Evolutionary conservation across 1,284 basidiomycete species (phyloP), one percentile per base, ranked within the genome.

Genomic region (Moesziomyces antarcticus): DNA sequence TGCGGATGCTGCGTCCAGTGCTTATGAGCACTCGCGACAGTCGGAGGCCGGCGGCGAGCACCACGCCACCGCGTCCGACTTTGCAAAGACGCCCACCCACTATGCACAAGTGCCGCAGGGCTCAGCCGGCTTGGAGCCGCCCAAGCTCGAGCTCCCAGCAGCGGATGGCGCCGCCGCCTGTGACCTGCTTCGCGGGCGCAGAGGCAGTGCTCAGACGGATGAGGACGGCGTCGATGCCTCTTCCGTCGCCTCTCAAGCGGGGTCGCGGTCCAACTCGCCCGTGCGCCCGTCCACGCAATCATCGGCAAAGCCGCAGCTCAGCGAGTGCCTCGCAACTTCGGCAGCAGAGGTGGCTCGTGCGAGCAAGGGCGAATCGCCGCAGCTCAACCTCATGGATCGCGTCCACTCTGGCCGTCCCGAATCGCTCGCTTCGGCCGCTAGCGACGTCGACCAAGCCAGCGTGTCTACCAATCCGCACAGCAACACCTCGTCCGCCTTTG

Each of bases 231-330:
- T 79, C 11, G 56, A 74, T 61, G 58, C 73, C 47, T 77, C 79
- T 42, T 77, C 79, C 35, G 66, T 81, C 50, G 72, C 71, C 11
- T 83, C 82, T 16, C 82, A 83, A 50, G 80, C 77, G 2, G 82
- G 82, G 8, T 83, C 82, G 24, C 65, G 70, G 9, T 66, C 75
- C 43, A 74, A 65, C n/a, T 82, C 80, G 37, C 80, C 80, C 6
- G 72, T 57, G 9, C 56, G 62, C 20, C 46, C 57, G 25, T 50
- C 55, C 18, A 21, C 54, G 33, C 56, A 45, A n/a, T 27, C 50
- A 22, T 44, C 58, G 1, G 42, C 49, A 25, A 60, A 69, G 52
- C 48, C 49, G 16, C 49, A 51, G 4, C 47, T 63, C 13, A 24
- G 42, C 20, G 52, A 56, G 24, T 7, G 44, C 9, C 60, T 63